These are phyloP conservation scores for Vigna unguiculata DNA, from an alignment of 306 rosid genomes.

Conservation along the genomic window DNA sequence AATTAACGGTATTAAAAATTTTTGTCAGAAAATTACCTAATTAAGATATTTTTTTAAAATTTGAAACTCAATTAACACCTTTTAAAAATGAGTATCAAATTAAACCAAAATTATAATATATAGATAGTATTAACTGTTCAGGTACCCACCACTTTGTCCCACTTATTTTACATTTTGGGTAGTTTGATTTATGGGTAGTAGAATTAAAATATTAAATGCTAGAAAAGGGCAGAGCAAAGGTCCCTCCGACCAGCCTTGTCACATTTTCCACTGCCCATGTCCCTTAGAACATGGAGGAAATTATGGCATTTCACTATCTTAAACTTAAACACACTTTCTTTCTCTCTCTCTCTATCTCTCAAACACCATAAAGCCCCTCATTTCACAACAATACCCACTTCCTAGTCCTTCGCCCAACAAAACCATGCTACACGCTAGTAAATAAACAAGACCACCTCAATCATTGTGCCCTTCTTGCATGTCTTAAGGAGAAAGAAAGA, in stretches of 20 bases:
- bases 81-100: too few species aligned
- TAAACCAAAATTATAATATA: slow-evolving; percentile 39
- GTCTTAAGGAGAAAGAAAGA: slow-evolving; percentile 39
- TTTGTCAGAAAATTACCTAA: too few species aligned
- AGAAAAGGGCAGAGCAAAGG: slow-evolving; percentile 54
- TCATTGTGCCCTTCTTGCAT: slow-evolving; percentile 48
- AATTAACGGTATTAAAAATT: too few species aligned
- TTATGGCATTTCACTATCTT: slow-evolving; percentile 68
- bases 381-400: slow-evolving; percentile 47
- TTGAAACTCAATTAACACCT: too few species aligned
- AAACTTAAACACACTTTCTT: slow-evolving; percentile 21
- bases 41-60: too few species aligned
- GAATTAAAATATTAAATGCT: slow-evolving; percentile 55
- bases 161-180: slow-evolving; percentile 30
- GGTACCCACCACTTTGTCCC: not conserved
- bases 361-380: slow-evolving; percentile 49
- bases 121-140: not conserved
- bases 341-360: slow-evolving; percentile 40
- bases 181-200: slow-evolving; percentile 36
- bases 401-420: slow-evolving; percentile 56
- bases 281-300: slow-evolving; percentile 94
- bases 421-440: slow-evolving; percentile 37
- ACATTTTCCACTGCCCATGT: slow-evolving; percentile 72
- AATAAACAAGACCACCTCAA: slow-evolving; percentile 53
- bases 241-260: slow-evolving; percentile 77